Evolutionary conservation across 2,329 filamentous ascomycete species (phyloP).

Genomic region (Curvularia sp.): DNA sequence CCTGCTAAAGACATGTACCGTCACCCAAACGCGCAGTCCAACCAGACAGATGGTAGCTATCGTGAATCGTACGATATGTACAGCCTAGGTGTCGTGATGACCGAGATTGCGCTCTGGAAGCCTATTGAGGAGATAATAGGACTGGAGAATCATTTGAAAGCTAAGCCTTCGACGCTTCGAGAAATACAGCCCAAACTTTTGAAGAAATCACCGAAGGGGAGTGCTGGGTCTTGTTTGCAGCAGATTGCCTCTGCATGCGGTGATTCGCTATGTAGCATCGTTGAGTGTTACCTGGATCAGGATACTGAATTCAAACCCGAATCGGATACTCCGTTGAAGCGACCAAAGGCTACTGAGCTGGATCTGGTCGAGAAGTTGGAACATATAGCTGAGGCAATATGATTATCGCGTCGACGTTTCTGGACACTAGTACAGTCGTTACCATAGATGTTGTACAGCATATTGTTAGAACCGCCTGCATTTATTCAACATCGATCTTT

Average conservation of each 20-base stretch:
- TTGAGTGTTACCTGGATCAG: neutral
- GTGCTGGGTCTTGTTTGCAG: neutral
- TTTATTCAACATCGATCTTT: neutral
- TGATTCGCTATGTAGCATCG: neutral
- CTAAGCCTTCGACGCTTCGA: neutral
- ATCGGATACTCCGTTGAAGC: neutral
- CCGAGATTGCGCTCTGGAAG: slow-evolving; percentile 63
- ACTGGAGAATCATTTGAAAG: neutral
- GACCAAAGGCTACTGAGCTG: too few species aligned
- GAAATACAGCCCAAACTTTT: neutral
- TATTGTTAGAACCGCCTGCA: neutral
- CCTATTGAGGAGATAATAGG: slow-evolving; percentile 49
- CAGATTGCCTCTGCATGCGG: neutral
- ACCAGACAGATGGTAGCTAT: slow-evolving; percentile 44
- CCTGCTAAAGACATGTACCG: slow-evolving; percentile 59
- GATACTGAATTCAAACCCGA: neutral
- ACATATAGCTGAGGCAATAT: neutral
- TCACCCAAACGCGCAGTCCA: slow-evolving; percentile 55
- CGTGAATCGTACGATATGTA: slow-evolving; percentile 63
- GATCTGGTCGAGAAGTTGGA: neutral
- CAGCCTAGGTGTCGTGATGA: slow-evolving; percentile 59
- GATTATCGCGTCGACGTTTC: neutral
- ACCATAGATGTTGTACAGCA: neutral
- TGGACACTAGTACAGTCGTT: neutral
- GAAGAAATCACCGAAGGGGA: neutral